Base-by-base conservation (phyloP, 2,329 filamentous ascomycete species). In the Apiospora phragmitis region DNA sequence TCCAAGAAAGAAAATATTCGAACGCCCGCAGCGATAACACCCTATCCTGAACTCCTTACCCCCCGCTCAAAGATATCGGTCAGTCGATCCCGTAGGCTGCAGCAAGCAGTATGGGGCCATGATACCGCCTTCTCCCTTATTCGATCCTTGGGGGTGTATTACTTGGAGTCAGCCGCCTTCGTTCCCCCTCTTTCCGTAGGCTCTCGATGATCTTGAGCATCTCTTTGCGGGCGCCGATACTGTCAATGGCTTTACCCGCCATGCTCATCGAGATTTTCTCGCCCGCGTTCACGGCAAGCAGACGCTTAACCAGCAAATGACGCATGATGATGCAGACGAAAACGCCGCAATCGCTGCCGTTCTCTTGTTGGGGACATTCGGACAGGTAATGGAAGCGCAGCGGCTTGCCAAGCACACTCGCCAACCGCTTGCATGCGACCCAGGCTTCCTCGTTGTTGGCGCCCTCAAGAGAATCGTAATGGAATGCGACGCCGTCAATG, bases 281-380 rank as follows among this genome's bases (percentile, higher is more conserved):
- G 73, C 90, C 89, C 3, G 93, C 91, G 78, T 94, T 92, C 11
- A 93, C 94, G 74, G 88, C 89, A 71, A 99, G 84, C 32, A 99
- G 85, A 70, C 93, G 87, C 82, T 94, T 95, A 68, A 98, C 86
- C 24, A 99, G 87, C n/a, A 99, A 84, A 82, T 98, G 93, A 67
- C 94, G 91, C 95, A 99, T 99, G 73, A 95, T 88, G 74, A 98
- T 89, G 81, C 96, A 98, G 3, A 99, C 96, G 80, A 95, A 98
- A 0, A 99, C 94, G 24, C 96, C 96, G 76, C 96, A 99, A 81
- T 99, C 96, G 78, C 90, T 95, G 35, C 93, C 91, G 75, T 98
- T 98, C 75, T 95, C 92, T 81, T 99, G 96, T 77, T 97, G 93
- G 0, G 96, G 96, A 12, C 90, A 92, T 78, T 98, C 95, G 0